phyloP scores from a whole-genome alignment of 192 early-diverging fungal species.

The Neocallimastix lanati region DNA sequence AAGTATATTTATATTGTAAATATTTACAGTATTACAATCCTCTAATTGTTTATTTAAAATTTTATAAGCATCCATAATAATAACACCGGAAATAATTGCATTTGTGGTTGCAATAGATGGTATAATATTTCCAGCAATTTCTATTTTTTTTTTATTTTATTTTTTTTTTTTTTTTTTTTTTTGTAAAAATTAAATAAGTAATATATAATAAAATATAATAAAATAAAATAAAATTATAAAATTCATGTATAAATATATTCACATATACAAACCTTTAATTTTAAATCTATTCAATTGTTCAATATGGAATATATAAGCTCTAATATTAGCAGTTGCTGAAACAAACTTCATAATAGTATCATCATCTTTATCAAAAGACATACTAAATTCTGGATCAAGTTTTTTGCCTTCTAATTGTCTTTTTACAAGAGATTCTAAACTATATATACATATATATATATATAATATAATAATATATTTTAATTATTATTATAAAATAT shows the following conservation, averaged over 20 bases:
- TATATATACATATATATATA: no score
- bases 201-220: conserved; percentile 8
- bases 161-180: no score
- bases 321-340: conserved; percentile 73
- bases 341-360: conserved; percentile 80
- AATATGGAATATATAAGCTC: conserved; percentile 68
- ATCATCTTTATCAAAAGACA: conserved; percentile 95
- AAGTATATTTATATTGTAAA: no score
- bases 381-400: conserved; percentile 22
- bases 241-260: no score
- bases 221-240: no score
- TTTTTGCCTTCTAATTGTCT: conserved; percentile 18
- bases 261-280: conserved; percentile 80
- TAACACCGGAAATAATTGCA: conserved; percentile 84
- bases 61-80: conserved; percentile 72
- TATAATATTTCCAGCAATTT: conserved; percentile 98
- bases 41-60: conserved; percentile 22
- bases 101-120: conserved; percentile 97
- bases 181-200: neutral
- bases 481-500: no score
- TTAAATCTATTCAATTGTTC: conserved; percentile 60
- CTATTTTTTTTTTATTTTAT: no score
- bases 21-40: conserved; percentile 25
- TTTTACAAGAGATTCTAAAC: conserved; percentile 28
- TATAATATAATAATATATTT: no score